Percentiles rank a stretch among this genome's conserved stretches.
These are phyloP conservation scores for Didymella lethalis DNA, from an alignment of 2,329 filamentous ascomycete species.

Conservation along the genomic window DNA sequence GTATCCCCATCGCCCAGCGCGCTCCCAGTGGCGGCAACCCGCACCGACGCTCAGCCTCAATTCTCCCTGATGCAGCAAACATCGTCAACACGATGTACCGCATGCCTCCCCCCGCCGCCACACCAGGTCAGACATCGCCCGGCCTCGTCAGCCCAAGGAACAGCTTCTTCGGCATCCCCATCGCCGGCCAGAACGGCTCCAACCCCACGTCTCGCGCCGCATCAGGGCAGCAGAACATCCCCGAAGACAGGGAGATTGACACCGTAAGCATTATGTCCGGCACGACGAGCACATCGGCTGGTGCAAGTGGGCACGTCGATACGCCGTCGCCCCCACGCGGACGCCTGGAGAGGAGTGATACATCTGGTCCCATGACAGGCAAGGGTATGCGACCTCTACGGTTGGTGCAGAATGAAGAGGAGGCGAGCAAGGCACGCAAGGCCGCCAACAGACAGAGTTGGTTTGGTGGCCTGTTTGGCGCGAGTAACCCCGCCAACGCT, in stretches of 20 bases:
- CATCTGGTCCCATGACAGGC: slow-evolving; percentile 56
- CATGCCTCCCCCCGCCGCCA: slow-evolving; percentile 59
- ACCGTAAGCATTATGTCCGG: slow-evolving; percentile 26
- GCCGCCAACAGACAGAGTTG: slow-evolving; percentile 57
- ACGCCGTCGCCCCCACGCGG: slow-evolving; percentile 61
- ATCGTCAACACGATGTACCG: slow-evolving; percentile 92
- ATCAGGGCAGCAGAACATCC: slow-evolving; percentile 41
- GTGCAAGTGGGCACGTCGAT: slow-evolving; percentile 43
- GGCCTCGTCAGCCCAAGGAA: slow-evolving; percentile 48
- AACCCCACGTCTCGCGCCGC: slow-evolving; percentile 54
- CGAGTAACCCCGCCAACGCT: slow-evolving; percentile 34
- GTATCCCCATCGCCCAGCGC: slow-evolving; percentile 72
- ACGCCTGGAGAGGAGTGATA: slow-evolving; percentile 58
- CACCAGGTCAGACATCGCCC: slow-evolving; percentile 58
- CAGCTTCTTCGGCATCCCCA: slow-evolving; percentile 53
- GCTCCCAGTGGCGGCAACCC: slow-evolving; percentile 45
- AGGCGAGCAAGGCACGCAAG: slow-evolving; percentile 51
- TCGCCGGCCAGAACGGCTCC: slow-evolving; percentile 51
- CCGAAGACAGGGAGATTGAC: slow-evolving; percentile 46
- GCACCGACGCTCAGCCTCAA: slow-evolving; percentile 56
- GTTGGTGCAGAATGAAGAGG: slow-evolving; percentile 76
- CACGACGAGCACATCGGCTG: slow-evolving; percentile 27
- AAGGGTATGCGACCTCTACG: slow-evolving; percentile 84
- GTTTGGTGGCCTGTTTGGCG: slow-evolving; percentile 56
- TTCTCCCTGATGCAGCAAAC: slow-evolving; percentile 65